Evolutionary conservation across 768 basidiomycete genomes (phyloP).

Genomic region (Ramaria rubella): DNA sequence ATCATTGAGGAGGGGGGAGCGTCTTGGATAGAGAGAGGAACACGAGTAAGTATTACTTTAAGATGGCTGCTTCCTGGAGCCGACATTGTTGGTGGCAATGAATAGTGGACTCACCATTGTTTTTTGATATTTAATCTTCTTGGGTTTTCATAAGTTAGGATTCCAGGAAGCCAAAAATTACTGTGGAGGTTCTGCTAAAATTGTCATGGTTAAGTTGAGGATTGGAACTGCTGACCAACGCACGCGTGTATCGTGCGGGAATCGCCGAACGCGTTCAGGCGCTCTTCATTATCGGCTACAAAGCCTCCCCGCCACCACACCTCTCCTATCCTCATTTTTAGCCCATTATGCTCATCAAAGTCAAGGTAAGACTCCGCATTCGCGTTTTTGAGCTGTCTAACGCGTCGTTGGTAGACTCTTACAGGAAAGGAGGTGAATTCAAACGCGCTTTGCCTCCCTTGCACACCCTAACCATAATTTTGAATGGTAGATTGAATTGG

Average conservation of each 20-base stretch:
- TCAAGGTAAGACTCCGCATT: conserved; percentile 52
- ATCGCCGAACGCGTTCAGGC: neutral
- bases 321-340: neutral
- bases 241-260: neutral
- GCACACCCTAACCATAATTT: neutral
- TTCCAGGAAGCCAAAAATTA: neutral
- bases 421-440: conserved; percentile 90
- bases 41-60: conserved; percentile 76
- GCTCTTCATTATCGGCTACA: neutral
- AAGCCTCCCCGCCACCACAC: neutral
- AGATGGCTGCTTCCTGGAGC: conserved; percentile 83
- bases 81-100: conserved; percentile 56
- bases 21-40: conserved; percentile 43
- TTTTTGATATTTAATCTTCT: neutral
- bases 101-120: neutral
- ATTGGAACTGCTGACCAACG: neutral
- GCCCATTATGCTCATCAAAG: conserved; percentile 73
- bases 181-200: neutral
- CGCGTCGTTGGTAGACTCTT: conserved; percentile 55
- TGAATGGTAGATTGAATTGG: conserved; percentile 72
- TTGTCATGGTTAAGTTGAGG: neutral
- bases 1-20: conserved; percentile 35
- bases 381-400: neutral
- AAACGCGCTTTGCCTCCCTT: neutral
- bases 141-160: neutral